A percentile compares a stretch with the other conserved stretches of the same genome.
phyloP scores from a whole-genome alignment of 495 filamentous ascomycete genomes.

The Parathielavia hyrcaniae region DNA sequence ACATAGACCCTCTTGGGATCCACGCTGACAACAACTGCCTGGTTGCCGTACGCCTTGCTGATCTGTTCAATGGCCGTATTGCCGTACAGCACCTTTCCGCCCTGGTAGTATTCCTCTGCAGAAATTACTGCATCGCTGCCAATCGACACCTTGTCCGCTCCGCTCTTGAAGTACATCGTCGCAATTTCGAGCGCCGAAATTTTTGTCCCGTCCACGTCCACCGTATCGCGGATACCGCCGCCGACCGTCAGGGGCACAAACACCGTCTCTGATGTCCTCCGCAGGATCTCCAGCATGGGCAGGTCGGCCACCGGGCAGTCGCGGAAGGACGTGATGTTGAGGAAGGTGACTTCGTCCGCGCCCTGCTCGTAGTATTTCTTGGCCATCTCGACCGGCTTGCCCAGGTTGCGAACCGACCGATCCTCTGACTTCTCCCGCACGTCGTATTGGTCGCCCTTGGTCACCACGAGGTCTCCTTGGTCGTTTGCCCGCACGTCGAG shows the following conservation, averaged over 20 bases:
- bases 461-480: slow-evolving; percentile 89
- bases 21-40: slow-evolving; percentile 93
- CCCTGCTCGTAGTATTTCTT: slow-evolving; percentile 92
- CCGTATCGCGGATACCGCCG: slow-evolving; percentile 85
- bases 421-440: slow-evolving; percentile 86
- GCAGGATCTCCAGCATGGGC: slow-evolving; percentile 91
- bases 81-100: slow-evolving; percentile 61
- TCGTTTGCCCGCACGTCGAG: slow-evolving; percentile 97
- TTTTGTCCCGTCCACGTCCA: slow-evolving; percentile 81
- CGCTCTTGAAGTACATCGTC: slow-evolving; percentile 94
- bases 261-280: slow-evolving; percentile 78
- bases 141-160: slow-evolving; percentile 98
- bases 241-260: slow-evolving; percentile 98
- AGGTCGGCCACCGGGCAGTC: slow-evolving; percentile 86
- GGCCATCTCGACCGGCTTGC: slow-evolving; percentile 94
- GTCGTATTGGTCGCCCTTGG: slow-evolving; percentile 98
- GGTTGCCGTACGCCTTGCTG: slow-evolving; percentile 86
- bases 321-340: slow-evolving; percentile 97
- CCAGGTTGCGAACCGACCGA: slow-evolving; percentile 81
- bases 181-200: slow-evolving; percentile 86
- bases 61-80: slow-evolving; percentile 92
- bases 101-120: slow-evolving; percentile 78
- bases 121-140: slow-evolving; percentile 90
- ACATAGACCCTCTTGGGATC: slow-evolving; percentile 92
- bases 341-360: slow-evolving; percentile 91